Base-by-base conservation (phyloP, 495 filamentous ascomycete species). In the Lepraria neglecta region DNA sequence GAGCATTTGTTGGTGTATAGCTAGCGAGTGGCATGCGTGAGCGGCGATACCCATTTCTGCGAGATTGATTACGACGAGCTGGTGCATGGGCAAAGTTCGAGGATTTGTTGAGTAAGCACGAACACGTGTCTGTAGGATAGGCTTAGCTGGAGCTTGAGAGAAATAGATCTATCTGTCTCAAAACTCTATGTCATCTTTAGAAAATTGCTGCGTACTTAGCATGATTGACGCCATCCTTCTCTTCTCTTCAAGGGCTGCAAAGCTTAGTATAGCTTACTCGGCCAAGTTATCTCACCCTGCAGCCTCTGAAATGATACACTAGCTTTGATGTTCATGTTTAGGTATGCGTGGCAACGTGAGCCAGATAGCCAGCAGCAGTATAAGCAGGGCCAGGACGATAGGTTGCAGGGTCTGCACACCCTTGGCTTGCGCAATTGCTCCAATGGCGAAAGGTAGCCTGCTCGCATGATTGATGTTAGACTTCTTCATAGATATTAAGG, bases 351-450 rank as follows among this genome's bases (percentile, higher is more conserved):
- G 78, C 53, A 80, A 64, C 44, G 65, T 69, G 40, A 78, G 52
- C 85, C 85, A 88, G 48, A 84, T 70, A 9, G 81, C 46, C 30
- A 85, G 67, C 40, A 87, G 82, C 24, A 79, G 69, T 5, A 73
- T 82, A 24, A 91, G 75, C 51, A 92, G 69, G 27, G 80, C 87
- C 70, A 94, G 74, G 57, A 86, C 80, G 64, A 92, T 82, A 15
- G 89, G 89, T 74, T 91, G 89, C 65, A 92, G 65, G 12, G 91
- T 88, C 68, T 84, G 71, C 10, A 94, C 89, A 17, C 91, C 90
- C 70, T 82, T 87, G 17, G 80, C 82, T 71, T 94, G 86, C 7
- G 90, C 91, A 71, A 95, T 87, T 0, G 88, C 88, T 1, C 90
- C 90, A 1, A 95, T 87, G 0, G 82, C 87, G 69, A 95, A 96